Evolutionary conservation across 306 rosid genomes (phyloP), one percentile per base, ranked within the genome.

Genomic region (Lathyrus sativus): DNA sequence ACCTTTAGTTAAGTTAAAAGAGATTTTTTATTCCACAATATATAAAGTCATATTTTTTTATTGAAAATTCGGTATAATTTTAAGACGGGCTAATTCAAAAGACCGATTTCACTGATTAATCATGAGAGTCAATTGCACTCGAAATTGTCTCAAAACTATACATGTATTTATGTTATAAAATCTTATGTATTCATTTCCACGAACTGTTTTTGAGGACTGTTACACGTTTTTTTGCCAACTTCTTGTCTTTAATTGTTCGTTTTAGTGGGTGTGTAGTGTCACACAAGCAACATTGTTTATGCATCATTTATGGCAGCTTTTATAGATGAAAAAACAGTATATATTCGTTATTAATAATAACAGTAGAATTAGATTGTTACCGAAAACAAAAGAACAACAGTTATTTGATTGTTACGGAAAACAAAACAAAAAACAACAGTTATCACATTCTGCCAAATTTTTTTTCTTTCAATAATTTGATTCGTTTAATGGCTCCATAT

Each of bases 241-340:
- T 9, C 57, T 18, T 18, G 38, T 33, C 2, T 9, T 50, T 9
- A 18, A 50, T 18, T 18, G 57, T 9, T 50, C 9, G 57, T 18
- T 50, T 49, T 50, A 18, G 56, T 50, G 54, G 54, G 56, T 50
- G 28, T 50, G 13, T 5, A 50, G 29, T 50, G 57, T 50, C 29
- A 2, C 29, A 18, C 57, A 50, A 50, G 57, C 29, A 9, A 18
- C 57, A 18, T 18, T 6, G 19, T 50, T 50, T 50, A 18, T 50
- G 57, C 57, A 18, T 18, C 7, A 50, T 50, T 50, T 50, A 50
- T 50, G 57, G 57, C 57, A 50, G 57, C 57, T 50, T 50, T 50
- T 18, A 50, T 18, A 18, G 57, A 50, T 50, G 9, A 8, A 50
- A 50, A 18, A 17, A 10, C 56, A 9, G 13, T 50, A 18, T 18